Conservation (phyloP, 768 basidiomycete genomes). For the Leucosporidium yakuticum region DNA sequence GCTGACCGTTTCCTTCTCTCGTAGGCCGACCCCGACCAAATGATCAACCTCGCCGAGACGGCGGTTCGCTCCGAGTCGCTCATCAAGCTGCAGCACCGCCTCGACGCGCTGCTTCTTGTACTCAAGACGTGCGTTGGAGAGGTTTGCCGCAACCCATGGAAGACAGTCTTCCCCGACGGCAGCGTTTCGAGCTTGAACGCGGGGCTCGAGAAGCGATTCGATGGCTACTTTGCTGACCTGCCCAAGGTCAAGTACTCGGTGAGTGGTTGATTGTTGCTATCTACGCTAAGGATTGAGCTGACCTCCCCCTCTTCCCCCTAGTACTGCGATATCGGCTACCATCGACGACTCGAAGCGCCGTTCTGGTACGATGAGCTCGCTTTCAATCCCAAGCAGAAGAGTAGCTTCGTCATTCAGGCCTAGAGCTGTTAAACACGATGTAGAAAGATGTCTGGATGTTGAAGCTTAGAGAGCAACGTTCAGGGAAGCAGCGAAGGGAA, state of each 20-base stretch:
- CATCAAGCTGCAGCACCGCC: slow-evolving; percentile 4
- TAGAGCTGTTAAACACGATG: neutral
- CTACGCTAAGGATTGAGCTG: too few species aligned
- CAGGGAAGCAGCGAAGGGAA: too few species aligned
- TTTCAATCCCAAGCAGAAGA: neutral
- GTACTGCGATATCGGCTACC: slow-evolving; percentile 30
- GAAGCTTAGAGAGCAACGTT: too few species aligned
- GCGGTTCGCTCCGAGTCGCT: slow-evolving; percentile 10
- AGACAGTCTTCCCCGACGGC: slow-evolving; percentile 16
- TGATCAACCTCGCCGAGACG: slow-evolving; percentile 29
- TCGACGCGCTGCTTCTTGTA: slow-evolving; percentile 33
- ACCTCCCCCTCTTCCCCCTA: too few species aligned
- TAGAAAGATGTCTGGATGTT: too few species aligned
- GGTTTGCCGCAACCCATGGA: slow-evolving; percentile 20
- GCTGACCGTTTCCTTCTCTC: neutral
- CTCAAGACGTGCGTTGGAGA: slow-evolving; percentile 31
- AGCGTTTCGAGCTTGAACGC: slow-evolving; percentile 12
- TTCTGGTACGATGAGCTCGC: slow-evolving; percentile 17
- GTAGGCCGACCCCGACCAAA: slow-evolving; percentile 25
- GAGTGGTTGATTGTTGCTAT: too few species aligned
- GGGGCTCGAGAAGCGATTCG: slow-evolving; percentile 14
- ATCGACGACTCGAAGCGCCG: slow-evolving; percentile 20
- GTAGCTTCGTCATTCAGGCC: neutral
- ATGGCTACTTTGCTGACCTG: slow-evolving; percentile 28
- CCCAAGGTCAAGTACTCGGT: slow-evolving; percentile 27